Base-by-base conservation (phyloP, 345 rosid genomes). In the Populus pruinosa region DNA sequence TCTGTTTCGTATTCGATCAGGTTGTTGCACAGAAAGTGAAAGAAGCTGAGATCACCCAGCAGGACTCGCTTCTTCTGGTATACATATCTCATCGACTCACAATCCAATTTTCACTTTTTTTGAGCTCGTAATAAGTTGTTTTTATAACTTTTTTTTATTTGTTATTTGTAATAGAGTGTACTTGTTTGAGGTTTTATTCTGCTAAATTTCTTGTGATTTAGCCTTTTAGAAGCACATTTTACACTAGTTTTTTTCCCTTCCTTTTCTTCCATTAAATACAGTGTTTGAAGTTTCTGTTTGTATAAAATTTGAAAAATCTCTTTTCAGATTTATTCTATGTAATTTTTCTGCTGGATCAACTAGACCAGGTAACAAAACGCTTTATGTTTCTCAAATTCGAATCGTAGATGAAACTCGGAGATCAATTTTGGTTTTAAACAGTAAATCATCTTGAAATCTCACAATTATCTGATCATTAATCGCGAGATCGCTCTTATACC, bases 31-130 rank as follows among this genome's bases (percentile, higher is more conserved):
- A 91, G 87, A 92, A 91, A 78, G 83, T 92, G 75, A 96, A 91
- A 70, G 97, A 96, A 87, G 86, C 98, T 12, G 95, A 92, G 89
- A 94, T 96, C 87, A 94, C 97, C 6, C 97, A 94, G 79, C 98
- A 94, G 88, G 95, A 94, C 83, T 96, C 97, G n/a, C 97, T 96
- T 77, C 99, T 94, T 73, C 89, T 96, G 92, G 98, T 96, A 88
- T 41, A 63, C 59, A n/a, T 70, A 25, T 25, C 31, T 31, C 16
- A 81, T 71, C 61, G 29, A 11, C 56, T 16, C 43, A 70, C 63
- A 49, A 27, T 49, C 16, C 36, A 9, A 43, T 73, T 72, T 33
- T 8, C 36, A 50, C 29, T 44, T 21, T 41, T 41, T 69, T 78
- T 31, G 61, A 41, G 64, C 29, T 29, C 23, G 27, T 25, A 13